Evolutionary conservation across 2,329 filamentous ascomycete species (phyloP).

Genomic region (Scytalidium lignicola): DNA sequence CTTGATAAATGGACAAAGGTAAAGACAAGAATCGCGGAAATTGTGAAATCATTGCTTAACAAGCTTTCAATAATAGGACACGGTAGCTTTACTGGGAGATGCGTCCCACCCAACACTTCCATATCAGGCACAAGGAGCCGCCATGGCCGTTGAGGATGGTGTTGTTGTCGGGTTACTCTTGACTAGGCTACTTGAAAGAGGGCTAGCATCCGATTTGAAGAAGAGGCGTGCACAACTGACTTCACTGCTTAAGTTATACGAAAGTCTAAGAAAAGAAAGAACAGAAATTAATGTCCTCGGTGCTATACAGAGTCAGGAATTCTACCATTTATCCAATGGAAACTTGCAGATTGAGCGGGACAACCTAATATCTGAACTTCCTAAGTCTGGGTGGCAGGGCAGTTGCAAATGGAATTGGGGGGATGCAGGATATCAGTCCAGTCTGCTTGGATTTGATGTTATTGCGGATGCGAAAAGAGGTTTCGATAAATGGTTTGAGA

Average conservation of each 20-base stretch:
- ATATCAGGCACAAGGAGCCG: slow-evolving; percentile 48
- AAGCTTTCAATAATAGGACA: too few species aligned
- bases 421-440: background rate
- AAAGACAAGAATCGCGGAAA: too few species aligned
- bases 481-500: background rate
- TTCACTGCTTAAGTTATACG: background rate
- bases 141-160: slow-evolving; percentile 56
- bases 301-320: background rate
- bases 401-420: background rate
- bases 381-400: background rate
- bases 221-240: too few species aligned
- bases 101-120: slow-evolving; percentile 58
- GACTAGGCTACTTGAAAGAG: background rate
- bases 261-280: slow-evolving; percentile 3
- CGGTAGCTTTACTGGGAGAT: slow-evolving; percentile 52
- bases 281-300: background rate
- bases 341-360: background rate
- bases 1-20: slow-evolving; percentile 50
- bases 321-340: slow-evolving; percentile 1
- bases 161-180: background rate
- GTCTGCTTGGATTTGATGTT: background rate
- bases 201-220: too few species aligned
- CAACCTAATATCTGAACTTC: background rate
- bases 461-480: background rate
- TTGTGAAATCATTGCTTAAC: too few species aligned